Conservation (phyloP, 257 asterid genomes). For the Salvia rosmarinus region DNA sequence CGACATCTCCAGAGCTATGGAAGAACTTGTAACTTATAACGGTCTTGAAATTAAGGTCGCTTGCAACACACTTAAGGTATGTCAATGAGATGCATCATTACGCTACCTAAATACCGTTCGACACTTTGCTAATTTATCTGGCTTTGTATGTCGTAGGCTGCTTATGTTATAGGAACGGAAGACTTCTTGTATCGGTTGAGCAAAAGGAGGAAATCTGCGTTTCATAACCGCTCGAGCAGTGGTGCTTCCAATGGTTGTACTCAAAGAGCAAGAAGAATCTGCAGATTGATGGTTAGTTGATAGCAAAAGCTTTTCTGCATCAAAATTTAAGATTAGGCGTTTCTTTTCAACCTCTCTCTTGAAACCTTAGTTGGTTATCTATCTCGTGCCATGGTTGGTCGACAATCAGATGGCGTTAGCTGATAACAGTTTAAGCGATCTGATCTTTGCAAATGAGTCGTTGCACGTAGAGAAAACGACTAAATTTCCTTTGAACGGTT, state of each 20-base stretch:
- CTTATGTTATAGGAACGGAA: constrained; percentile 77
- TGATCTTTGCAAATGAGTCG: background rate
- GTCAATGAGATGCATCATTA: background rate
- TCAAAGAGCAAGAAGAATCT: constrained; percentile 34
- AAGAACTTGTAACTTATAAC: constrained; percentile 52
- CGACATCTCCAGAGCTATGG: constrained; percentile 49
- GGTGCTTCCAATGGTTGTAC: constrained; percentile 32
- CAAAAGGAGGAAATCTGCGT: constrained; percentile 47
- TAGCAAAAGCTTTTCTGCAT: constrained; percentile 6
- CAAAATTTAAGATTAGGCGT: constrained; percentile 19
- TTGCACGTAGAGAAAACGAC: background rate
- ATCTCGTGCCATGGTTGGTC: constrained; percentile 4
- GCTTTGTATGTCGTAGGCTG: constrained; percentile 49
- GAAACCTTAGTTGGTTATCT: constrained; percentile 18
- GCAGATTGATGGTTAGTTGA: constrained; percentile 50
- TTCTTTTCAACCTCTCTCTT: background rate
- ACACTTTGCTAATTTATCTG: too few species aligned
- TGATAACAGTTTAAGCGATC: background rate
- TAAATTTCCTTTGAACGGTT: background rate
- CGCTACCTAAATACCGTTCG: too few species aligned
- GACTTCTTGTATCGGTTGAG: constrained; percentile 66
- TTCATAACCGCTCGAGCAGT: constrained; percentile 23
- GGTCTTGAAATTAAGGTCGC: constrained; percentile 73
- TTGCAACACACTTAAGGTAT: constrained; percentile 76
- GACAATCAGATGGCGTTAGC: background rate